Conservation (phyloP, 2,329 filamentous ascomycete genomes). For the Fusarium bulbicola region DNA sequence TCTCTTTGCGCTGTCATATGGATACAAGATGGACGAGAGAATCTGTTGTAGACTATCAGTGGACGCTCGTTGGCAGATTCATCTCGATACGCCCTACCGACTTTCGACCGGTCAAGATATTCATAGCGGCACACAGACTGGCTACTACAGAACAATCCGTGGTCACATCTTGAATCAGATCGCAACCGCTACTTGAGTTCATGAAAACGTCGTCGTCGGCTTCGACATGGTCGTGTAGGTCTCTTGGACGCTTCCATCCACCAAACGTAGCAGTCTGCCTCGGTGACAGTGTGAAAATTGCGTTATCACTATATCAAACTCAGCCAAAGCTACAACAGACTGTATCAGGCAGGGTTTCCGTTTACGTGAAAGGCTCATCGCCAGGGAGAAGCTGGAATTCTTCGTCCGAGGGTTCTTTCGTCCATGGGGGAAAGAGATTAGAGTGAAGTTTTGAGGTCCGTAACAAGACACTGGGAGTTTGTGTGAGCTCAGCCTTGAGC, state of each 20-base stretch:
- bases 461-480: slow-evolving; percentile 64
- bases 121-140: slow-evolving; percentile 85
- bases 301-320: slow-evolving; percentile 66
- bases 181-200: slow-evolving; percentile 67
- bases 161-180: slow-evolving; percentile 93
- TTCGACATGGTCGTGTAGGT: slow-evolving; percentile 57
- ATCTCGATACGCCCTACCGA: slow-evolving; percentile 61
- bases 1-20: slow-evolving; percentile 69
- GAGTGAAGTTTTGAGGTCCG: slow-evolving; percentile 84
- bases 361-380: slow-evolving; percentile 69
- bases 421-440: slow-evolving; percentile 87
- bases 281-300: slow-evolving; percentile 75
- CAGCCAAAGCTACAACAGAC: not conserved
- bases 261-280: slow-evolving; percentile 80
- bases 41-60: slow-evolving; percentile 58
- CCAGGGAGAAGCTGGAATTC: slow-evolving; percentile 68
- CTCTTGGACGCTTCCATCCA: slow-evolving; percentile 81
- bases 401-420: slow-evolving; percentile 63
- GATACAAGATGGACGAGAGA: slow-evolving; percentile 77
- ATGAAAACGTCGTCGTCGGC: slow-evolving; percentile 59
- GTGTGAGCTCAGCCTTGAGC: slow-evolving; percentile 65
- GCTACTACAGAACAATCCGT: slow-evolving; percentile 98
- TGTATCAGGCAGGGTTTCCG: slow-evolving; percentile 39
- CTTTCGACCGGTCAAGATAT: slow-evolving; percentile 72
- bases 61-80: not conserved